phyloP scores from a whole-genome alignment of 192 early-diverging fungal species.

The Chytriomyces sp. region DNA sequence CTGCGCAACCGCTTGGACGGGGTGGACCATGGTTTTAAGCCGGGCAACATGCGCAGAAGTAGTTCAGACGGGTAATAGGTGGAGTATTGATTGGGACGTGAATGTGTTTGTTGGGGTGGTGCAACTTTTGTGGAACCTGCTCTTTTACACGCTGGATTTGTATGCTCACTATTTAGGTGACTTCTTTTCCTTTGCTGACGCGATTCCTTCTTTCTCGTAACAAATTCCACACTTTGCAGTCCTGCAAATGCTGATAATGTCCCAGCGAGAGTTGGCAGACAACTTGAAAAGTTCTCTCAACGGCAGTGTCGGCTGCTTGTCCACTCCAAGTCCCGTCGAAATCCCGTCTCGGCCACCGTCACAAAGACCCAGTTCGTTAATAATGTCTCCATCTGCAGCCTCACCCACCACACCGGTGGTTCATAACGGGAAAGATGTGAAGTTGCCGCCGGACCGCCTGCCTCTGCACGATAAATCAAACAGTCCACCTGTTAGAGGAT shows the following conservation, averaged over 20 bases:
- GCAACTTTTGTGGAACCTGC: not conserved
- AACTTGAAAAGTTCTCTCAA: not conserved
- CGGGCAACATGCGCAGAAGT: not conserved
- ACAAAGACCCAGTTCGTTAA: not conserved
- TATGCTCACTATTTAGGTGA: not conserved
- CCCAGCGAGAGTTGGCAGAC: not conserved
- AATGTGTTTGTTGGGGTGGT: slow-evolving; percentile 5
- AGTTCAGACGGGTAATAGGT: not conserved
- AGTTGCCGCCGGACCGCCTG: not conserved
- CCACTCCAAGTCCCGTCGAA: not conserved
- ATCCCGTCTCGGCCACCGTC: not conserved
- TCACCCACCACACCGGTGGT: not conserved
- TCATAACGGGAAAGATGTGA: not conserved
- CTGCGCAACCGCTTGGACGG: slow-evolving; percentile 1
- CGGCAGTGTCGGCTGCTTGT: not conserved
- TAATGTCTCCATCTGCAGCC: not conserved
- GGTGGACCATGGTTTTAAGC: slow-evolving; percentile 5
- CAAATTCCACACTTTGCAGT: not conserved
- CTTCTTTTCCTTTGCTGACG: not conserved
- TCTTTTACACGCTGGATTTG: not conserved
- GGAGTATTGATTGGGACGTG: not conserved
- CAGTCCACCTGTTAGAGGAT: not conserved
- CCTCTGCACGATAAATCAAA: not conserved
- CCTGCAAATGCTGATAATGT: not conserved
- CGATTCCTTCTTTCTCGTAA: not conserved